These are phyloP conservation scores for Colletotrichum sp. DNA, from an alignment of 2,329 filamentous ascomycete genomes.

Conservation along the genomic window DNA sequence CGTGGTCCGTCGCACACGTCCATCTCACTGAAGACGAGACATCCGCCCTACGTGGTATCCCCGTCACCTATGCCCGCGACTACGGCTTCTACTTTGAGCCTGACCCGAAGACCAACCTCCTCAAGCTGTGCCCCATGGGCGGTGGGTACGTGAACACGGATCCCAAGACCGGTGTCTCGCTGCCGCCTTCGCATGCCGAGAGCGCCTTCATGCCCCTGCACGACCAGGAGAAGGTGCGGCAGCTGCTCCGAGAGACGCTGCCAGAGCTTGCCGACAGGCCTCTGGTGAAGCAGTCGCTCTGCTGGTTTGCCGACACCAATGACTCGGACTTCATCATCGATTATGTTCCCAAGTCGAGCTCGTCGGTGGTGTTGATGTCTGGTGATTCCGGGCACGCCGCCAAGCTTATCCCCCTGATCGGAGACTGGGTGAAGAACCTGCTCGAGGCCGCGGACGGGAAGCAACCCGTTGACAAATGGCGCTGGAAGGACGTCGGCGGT, in stretches of 20 bases:
- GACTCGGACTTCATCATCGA: slow-evolving; percentile 68
- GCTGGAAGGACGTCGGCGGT: slow-evolving; percentile 48
- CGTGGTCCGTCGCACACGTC: slow-evolving; percentile 65
- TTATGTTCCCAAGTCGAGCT: slow-evolving; percentile 55
- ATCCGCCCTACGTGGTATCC: slow-evolving; percentile 58
- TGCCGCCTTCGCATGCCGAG: slow-evolving; percentile 28
- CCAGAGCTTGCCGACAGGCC: slow-evolving; percentile 59
- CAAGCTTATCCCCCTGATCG: slow-evolving; percentile 67
- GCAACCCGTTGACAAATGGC: slow-evolving; percentile 53
- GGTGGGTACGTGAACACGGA: slow-evolving; percentile 58
- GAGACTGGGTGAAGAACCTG: slow-evolving; percentile 56
- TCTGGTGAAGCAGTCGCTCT: slow-evolving; percentile 61
- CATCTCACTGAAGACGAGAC: slow-evolving; percentile 61
- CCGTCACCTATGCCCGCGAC: slow-evolving; percentile 65
- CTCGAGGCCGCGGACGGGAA: slow-evolving; percentile 39
- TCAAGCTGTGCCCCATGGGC: slow-evolving; percentile 66
- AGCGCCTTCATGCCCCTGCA: slow-evolving; percentile 55
- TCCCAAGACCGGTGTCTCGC: slow-evolving; percentile 37
- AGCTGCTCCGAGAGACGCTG: slow-evolving; percentile 55
- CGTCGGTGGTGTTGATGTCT: slow-evolving; percentile 51
- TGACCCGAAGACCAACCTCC: slow-evolving; percentile 59
- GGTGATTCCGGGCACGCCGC: slow-evolving; percentile 69
- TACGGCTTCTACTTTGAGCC: slow-evolving; percentile 72
- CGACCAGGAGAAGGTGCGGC: slow-evolving; percentile 58
- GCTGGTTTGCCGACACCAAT: slow-evolving; percentile 67